A percentile compares a stretch with the other conserved stretches of the same genome.
Evolutionary conservation across 345 rosid genomes (phyloP).

Genomic region (Acer negundo): DNA sequence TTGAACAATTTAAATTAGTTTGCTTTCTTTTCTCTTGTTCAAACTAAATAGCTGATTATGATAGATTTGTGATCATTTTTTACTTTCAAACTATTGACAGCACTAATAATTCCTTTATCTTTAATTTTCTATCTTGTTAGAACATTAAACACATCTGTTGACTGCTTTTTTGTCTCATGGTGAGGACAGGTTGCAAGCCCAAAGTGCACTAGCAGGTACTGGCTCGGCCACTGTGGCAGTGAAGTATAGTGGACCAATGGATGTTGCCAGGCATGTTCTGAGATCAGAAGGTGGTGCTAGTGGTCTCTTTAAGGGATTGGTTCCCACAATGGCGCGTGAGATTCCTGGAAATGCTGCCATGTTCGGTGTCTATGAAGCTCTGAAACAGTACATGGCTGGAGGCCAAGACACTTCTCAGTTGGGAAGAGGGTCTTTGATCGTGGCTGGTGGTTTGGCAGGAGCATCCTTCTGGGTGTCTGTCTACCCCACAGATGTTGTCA

Average conservation of each 20-base stretch:
- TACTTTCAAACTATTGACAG: background rate
- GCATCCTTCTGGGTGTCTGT: constrained; percentile 81
- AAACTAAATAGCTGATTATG: background rate
- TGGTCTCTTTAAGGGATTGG: constrained; percentile 94
- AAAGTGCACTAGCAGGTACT: constrained; percentile 64
- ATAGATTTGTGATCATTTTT: background rate
- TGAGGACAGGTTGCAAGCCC: constrained; percentile 87
- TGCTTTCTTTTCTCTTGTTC: constrained; percentile 2
- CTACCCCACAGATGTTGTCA: constrained; percentile 92
- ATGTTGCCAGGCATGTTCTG: constrained; percentile 87
- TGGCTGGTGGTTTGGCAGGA: constrained; percentile 95
- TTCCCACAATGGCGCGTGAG: constrained; percentile 92
- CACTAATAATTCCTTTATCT: background rate
- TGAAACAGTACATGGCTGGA: constrained; percentile 81
- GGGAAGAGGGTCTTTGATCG: constrained; percentile 77
- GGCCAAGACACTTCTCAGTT: constrained; percentile 84
- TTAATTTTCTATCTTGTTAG: background rate
- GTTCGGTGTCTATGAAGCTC: constrained; percentile 85
- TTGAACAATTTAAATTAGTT: background rate
- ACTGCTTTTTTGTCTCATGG: constrained; percentile 16
- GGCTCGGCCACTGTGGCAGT: constrained; percentile 56
- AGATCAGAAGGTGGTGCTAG: constrained; percentile 78
- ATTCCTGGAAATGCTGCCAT: constrained; percentile 91
- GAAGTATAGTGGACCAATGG: constrained; percentile 93
- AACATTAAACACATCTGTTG: background rate